Conservation (phyloP, 257 asterid genomes). For the Echites panduratus region DNA sequence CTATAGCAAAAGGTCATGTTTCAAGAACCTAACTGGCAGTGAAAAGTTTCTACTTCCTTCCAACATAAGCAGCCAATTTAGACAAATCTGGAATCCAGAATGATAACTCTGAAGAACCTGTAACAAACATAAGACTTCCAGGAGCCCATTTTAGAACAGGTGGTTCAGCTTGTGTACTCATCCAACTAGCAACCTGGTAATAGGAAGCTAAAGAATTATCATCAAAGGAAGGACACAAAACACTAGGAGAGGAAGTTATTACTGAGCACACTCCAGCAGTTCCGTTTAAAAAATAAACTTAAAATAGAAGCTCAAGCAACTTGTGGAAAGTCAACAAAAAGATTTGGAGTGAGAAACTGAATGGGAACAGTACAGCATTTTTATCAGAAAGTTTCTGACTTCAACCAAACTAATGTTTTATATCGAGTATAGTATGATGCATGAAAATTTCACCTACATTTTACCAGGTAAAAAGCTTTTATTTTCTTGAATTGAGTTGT, state of each 20-base stretch:
- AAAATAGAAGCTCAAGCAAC: not conserved
- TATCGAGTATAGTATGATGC: not conserved
- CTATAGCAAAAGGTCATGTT: not conserved
- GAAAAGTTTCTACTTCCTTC: conserved; percentile 50
- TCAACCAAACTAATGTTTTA: not conserved
- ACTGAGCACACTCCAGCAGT: not conserved
- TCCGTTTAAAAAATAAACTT: not conserved
- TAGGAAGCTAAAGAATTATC: not conserved
- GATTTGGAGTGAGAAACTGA: not conserved
- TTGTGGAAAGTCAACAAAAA: not conserved
- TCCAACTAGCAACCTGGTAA: conserved; percentile 86
- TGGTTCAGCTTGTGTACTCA: conserved; percentile 83
- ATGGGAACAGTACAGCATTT: not conserved
- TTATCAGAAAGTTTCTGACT: not conserved
- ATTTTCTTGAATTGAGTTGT: not conserved
- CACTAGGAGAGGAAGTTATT: not conserved
- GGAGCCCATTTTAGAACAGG: conserved; percentile 95
- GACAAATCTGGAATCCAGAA: conserved; percentile 98
- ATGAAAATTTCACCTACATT: not conserved
- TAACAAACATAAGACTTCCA: conserved; percentile 87
- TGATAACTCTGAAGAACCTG: conserved; percentile 92
- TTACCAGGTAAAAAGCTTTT: not conserved
- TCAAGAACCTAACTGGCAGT: conserved; percentile 2
- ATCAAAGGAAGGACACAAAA: not conserved
- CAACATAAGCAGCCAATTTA: conserved; percentile 83